phyloP scores from a whole-genome alignment of 257 asterid species.

The Scutellaria galericulata region DNA sequence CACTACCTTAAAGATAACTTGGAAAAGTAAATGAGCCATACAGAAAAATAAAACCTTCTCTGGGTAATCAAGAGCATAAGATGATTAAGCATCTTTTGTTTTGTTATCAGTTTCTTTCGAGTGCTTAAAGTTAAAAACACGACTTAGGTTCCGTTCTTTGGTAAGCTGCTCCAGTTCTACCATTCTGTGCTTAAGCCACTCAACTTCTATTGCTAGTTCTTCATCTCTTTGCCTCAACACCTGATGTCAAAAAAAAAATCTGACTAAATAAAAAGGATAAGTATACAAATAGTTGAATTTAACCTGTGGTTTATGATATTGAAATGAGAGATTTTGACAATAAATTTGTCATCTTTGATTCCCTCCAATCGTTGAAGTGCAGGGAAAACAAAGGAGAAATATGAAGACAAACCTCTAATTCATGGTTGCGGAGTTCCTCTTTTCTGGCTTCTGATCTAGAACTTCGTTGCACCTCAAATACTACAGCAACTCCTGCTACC shows the following conservation, averaged over 20 bases:
- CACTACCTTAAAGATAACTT: not conserved
- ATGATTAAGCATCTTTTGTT: constrained; percentile 35
- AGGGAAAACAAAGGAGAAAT: not conserved
- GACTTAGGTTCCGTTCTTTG: constrained; percentile 41
- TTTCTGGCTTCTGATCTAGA: constrained; percentile 88
- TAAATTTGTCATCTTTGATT: not conserved
- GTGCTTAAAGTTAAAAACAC: constrained; percentile 38
- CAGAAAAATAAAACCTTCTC: not conserved
- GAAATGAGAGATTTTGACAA: not conserved
- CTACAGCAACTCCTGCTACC: constrained; percentile 80
- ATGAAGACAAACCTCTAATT: constrained; percentile 59
- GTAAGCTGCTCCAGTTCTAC: constrained; percentile 54
- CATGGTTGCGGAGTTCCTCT: constrained; percentile 70
- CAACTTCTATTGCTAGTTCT: constrained; percentile 60
- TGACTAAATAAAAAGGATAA: not conserved
- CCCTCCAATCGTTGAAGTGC: not conserved
- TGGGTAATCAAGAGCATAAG: not conserved
- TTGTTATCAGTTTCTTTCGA: constrained; percentile 39
- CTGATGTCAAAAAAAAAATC: too few species aligned
- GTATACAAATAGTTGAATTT: not conserved
- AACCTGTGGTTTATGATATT: constrained; percentile 6
- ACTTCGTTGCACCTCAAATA: constrained; percentile 83
- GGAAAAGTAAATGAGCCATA: not conserved
- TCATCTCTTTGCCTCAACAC: constrained; percentile 62
- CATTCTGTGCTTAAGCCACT: constrained; percentile 54